phyloP scores from a whole-genome alignment of 2,329 filamentous ascomycete species.

The Aspergillus quadricinctus region DNA sequence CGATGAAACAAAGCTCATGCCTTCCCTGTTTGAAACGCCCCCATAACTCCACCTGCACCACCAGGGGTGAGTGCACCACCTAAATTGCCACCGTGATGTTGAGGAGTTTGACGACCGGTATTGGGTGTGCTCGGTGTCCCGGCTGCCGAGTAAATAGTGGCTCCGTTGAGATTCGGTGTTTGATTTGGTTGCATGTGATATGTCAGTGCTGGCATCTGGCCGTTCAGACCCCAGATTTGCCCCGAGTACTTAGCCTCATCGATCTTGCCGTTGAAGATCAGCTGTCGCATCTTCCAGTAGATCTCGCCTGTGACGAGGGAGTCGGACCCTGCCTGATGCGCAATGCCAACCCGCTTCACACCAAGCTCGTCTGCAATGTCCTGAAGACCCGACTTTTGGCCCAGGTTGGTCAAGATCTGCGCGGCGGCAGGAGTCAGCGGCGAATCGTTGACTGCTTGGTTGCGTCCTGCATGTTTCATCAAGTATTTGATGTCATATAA shows the following conservation, averaged over 20 bases:
- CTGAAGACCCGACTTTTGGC: slow-evolving; percentile 86
- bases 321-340: slow-evolving; percentile 91
- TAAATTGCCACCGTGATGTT: slow-evolving; percentile 42
- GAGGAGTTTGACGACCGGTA: slow-evolving; percentile 46
- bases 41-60: slow-evolving; percentile 69
- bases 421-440: slow-evolving; percentile 61
- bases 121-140: slow-evolving; percentile 66
- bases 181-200: slow-evolving; percentile 45
- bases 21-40: slow-evolving; percentile 54
- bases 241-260: slow-evolving; percentile 74
- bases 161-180: slow-evolving; percentile 53
- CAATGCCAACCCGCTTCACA: slow-evolving; percentile 78
- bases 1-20: slow-evolving; percentile 16
- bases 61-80: slow-evolving; percentile 69
- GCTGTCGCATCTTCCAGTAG: slow-evolving; percentile 87
- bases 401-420: slow-evolving; percentile 77
- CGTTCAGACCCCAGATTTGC: slow-evolving; percentile 89
- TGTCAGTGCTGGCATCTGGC: slow-evolving; percentile 55
- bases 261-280: slow-evolving; percentile 79
- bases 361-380: slow-evolving; percentile 91
- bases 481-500: slow-evolving; percentile 97
- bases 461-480: slow-evolving; percentile 79
- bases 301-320: slow-evolving; percentile 88
- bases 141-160: slow-evolving; percentile 44
- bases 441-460: slow-evolving; percentile 60